A percentile compares a stretch with the other conserved stretches of the same genome.
Conservation (phyloP, 768 basidiomycete species). For the Thelephora ganbajun region DNA sequence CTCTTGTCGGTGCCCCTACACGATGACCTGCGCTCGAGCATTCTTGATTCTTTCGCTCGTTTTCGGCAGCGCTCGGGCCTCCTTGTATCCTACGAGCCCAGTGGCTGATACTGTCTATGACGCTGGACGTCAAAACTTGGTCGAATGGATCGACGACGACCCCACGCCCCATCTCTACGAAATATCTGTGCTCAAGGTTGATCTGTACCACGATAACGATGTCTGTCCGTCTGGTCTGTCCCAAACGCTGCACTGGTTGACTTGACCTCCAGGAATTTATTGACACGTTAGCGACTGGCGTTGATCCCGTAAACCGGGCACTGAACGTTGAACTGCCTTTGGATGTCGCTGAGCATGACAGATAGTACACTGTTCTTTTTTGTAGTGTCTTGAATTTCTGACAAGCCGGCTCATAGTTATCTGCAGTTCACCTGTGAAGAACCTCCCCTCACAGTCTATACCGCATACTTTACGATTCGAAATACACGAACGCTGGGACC, state of each 20-base stretch:
- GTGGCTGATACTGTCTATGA: slow-evolving; percentile 28
- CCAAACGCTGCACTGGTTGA: neutral
- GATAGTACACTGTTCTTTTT: neutral
- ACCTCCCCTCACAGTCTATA: slow-evolving; percentile 26
- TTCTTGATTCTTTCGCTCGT: neutral
- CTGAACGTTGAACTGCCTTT: slow-evolving; percentile 18
- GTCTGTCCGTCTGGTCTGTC: slow-evolving; percentile 17
- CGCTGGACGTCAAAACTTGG: slow-evolving; percentile 25
- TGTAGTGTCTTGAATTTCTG: neutral
- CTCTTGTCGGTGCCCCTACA: neutral
- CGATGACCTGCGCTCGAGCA: neutral
- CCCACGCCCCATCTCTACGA: slow-evolving; percentile 24
- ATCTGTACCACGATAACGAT: slow-evolving; percentile 29
- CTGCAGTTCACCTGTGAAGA: slow-evolving; percentile 19
- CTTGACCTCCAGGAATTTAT: slow-evolving; percentile 22
- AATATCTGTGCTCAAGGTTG: slow-evolving; percentile 30
- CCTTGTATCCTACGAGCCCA: slow-evolving; percentile 39
- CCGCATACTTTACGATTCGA: slow-evolving; percentile 34
- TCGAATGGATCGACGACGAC: slow-evolving; percentile 40
- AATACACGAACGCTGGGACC: neutral
- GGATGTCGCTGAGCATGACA: neutral
- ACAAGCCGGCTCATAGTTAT: slow-evolving; percentile 2
- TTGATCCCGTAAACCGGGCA: slow-evolving; percentile 21
- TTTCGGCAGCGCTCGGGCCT: slow-evolving; percentile 12
- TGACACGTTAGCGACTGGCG: slow-evolving; percentile 27